Conservation (phyloP, 306 rosid species). For the Dalbergia cochinchinensis region DNA sequence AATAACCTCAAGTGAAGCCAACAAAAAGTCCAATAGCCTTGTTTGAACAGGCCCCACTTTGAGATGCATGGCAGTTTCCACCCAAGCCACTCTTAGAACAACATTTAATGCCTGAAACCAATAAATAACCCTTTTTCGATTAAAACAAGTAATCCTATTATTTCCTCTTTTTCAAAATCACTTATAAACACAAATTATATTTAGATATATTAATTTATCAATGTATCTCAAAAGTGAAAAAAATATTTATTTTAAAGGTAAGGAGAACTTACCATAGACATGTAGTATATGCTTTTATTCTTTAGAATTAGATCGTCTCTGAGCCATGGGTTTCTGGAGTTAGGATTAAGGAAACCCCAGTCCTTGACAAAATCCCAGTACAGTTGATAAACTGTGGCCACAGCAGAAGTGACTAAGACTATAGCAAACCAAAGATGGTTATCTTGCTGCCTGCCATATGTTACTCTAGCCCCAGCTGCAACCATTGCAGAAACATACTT, state of each 20-base stretch:
- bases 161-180: too few relatives aligned
- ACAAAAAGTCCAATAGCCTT: constrained; percentile 59
- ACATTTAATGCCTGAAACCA: constrained; percentile 72
- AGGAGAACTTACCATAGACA: constrained; percentile 69
- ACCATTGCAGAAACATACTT: constrained; percentile 95
- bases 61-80: constrained; percentile 59
- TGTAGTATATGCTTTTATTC: constrained; percentile 74
- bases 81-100: constrained; percentile 89
- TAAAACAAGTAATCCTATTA: too few relatives aligned
- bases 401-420: constrained; percentile 68
- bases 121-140: neutral
- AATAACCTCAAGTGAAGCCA: constrained; percentile 89
- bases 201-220: too few relatives aligned
- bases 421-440: constrained; percentile 61
- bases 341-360: constrained; percentile 81
- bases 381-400: constrained; percentile 81
- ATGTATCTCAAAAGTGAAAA: too few relatives aligned
- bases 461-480: constrained; percentile 80
- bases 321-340: constrained; percentile 75
- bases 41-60: constrained; percentile 52
- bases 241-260: neutral
- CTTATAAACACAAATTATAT: too few relatives aligned
- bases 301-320: constrained; percentile 84
- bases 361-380: constrained; percentile 97
- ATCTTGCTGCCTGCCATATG: constrained; percentile 54